These are phyloP conservation scores for Crucihimalaya himalaica DNA, from an alignment of 345 rosid species.

Conservation along the genomic window DNA sequence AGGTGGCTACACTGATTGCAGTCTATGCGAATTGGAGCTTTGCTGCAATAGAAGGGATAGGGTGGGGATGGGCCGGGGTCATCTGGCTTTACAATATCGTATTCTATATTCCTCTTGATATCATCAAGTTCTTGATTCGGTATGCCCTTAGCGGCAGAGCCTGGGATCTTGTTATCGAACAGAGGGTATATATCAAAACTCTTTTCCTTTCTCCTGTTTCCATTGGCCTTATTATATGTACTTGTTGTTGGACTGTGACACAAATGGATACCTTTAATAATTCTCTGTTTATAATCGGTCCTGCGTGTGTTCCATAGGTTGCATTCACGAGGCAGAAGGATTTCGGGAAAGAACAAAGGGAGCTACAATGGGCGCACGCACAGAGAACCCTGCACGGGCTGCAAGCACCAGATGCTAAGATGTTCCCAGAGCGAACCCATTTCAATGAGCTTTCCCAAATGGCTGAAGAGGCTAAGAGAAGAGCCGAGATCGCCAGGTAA, in stretches of 20 bases:
- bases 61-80: conserved; percentile 99
- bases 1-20: conserved; percentile 96
- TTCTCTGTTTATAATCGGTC: neutral
- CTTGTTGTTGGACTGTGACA: neutral
- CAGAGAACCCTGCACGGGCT: conserved; percentile 96
- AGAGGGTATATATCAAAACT: conserved; percentile 66
- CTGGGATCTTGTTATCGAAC: conserved; percentile 98
- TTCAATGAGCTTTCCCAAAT: conserved; percentile 88
- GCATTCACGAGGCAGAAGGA: conserved; percentile 98
- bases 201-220: neutral
- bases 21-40: conserved; percentile 95
- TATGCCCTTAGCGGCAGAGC: conserved; percentile 96
- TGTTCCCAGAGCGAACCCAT: conserved; percentile 85
- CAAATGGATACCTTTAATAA: neutral
- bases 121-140: conserved; percentile 88
- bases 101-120: conserved; percentile 86
- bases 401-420: conserved; percentile 90
- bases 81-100: conserved; percentile 94
- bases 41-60: conserved; percentile 96
- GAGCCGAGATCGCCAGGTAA: conserved; percentile 98
- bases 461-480: conserved; percentile 97
- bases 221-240: neutral
- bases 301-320: conserved; percentile 51
- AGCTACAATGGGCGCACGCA: conserved; percentile 99
- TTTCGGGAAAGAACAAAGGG: conserved; percentile 95